Evolutionary conservation across 345 rosid genomes (phyloP).

Genomic region (Schrenkiella parvula): DNA sequence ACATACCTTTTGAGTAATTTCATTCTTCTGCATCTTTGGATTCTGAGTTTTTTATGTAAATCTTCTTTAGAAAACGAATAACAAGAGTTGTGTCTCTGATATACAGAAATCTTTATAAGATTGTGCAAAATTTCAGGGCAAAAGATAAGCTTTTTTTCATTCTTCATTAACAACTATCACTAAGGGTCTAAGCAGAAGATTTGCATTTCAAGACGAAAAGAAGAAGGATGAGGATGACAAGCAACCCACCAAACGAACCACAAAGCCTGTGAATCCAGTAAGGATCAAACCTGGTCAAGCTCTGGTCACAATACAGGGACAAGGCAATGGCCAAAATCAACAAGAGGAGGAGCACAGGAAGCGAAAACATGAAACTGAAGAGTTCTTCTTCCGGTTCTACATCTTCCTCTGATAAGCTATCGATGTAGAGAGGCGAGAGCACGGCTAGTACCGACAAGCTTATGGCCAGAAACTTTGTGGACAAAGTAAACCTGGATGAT

Average conservation of each 20-base stretch:
- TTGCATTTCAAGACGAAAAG: conserved; percentile 55
- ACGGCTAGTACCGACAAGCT: conserved; percentile 51
- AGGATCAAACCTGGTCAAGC: conserved; percentile 67
- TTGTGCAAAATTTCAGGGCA: background rate
- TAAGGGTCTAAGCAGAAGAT: conserved; percentile 22
- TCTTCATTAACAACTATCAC: conserved; percentile 1
- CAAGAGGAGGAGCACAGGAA: conserved; percentile 54
- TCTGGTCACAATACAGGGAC: conserved; percentile 53
- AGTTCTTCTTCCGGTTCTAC: conserved; percentile 44
- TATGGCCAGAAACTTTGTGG: conserved; percentile 54
- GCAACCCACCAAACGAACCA: conserved; percentile 81
- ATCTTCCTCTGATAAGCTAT: conserved; percentile 35
- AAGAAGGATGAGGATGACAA: conserved; percentile 61
- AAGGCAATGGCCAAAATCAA: conserved; percentile 49
- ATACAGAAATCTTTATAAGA: conserved; percentile 3
- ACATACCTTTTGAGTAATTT: conserved; percentile 3
- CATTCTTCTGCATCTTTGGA: conserved; percentile 9
- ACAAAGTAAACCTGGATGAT: conserved; percentile 35
- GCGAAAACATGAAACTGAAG: conserved; percentile 34
- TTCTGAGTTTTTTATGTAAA: conserved; percentile 21
- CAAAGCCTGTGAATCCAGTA: conserved; percentile 88
- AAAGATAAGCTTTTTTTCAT: background rate
- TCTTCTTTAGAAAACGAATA: conserved; percentile 5
- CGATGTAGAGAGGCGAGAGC: conserved; percentile 67
- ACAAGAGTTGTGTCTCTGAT: background rate